Evolutionary conservation across 495 filamentous ascomycete species (phyloP), one percentile per base, ranked within the genome.

Genomic region (Penicillium goetzii): DNA sequence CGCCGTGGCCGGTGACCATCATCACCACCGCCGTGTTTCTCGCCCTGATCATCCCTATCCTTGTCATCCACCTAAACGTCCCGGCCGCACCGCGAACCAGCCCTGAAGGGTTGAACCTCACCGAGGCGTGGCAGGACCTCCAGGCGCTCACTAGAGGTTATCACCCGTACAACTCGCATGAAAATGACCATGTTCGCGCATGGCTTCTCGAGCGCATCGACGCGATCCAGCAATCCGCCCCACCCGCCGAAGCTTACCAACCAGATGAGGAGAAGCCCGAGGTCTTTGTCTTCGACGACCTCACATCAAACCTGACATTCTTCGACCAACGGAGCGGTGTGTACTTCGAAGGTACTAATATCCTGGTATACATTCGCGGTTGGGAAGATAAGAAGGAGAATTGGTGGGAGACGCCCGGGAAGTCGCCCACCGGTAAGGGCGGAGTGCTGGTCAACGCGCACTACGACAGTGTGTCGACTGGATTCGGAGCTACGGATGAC

Each of bases 391-490:
- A 86, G 56, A 73, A 81, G 2, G 83, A 83, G 7, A 79, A 81
- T 14, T 93, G 87, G 88, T 93, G 86, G 90, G 70, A 73, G 36
- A 73, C 75, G 21, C 71, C 75, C 8, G 74, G 75, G 8, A 74
- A 78, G 59, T 72, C 70, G 49, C 81, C 84, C 38, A 78, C 80
- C 54, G 84, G 85, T 21, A 87, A 86, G 65, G 90, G 91, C 9
- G 90, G 92, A 30, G 89, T 96, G 10, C 83, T 99, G 55, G 90
- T 99, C 67, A 99, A 97, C 71, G 92, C 94, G 6, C 95, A 99
- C 69, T 98, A 95, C 70, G 95, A 99, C 73, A 95, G 91, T 64
- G 95, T 98, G 2, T 91, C 92, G 8, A 93, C 92, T 1, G 95
- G 94, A 12, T 90, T 81, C 68, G 94, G 94, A 45, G 94, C 95